Conservation (phyloP, 495 filamentous ascomycete species). For the Penicillium coffeae region DNA sequence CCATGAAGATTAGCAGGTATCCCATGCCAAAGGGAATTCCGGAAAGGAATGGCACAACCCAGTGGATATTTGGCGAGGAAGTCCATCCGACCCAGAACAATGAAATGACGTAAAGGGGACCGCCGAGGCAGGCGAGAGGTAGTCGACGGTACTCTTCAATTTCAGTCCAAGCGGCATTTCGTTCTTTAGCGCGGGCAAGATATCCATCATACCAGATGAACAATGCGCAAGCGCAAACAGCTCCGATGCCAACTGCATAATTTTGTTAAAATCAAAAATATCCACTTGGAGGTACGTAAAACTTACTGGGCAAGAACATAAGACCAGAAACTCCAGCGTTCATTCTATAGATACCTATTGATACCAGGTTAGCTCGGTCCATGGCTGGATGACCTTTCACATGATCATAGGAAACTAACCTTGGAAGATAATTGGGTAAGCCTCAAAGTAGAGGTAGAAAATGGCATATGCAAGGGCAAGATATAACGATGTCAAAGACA, state of each 20-base stretch:
- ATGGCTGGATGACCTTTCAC: not conserved
- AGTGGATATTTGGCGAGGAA: slow-evolving; percentile 32
- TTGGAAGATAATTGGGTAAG: slow-evolving; percentile 64
- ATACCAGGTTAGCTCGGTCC: not conserved
- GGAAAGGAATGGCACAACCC: slow-evolving; percentile 37
- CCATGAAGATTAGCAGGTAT: slow-evolving; percentile 44
- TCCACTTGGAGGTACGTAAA: not conserved
- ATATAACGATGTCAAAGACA: slow-evolving; percentile 65
- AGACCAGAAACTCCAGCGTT: slow-evolving; percentile 31
- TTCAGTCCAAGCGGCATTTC: slow-evolving; percentile 31
- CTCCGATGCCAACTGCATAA: slow-evolving; percentile 31
- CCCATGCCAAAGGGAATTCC: slow-evolving; percentile 40
- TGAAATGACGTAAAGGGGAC: slow-evolving; percentile 35
- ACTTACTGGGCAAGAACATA: slow-evolving; percentile 36
- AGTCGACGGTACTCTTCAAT: slow-evolving; percentile 40
- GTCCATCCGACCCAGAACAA: slow-evolving; percentile 42
- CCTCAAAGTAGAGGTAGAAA: slow-evolving; percentile 73
- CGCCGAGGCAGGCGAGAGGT: slow-evolving; percentile 39
- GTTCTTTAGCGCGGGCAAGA: slow-evolving; percentile 31
- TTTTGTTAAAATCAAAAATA: not conserved
- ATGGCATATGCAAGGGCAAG: slow-evolving; percentile 65
- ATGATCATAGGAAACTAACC: slow-evolving; percentile 13
- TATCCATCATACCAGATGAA: slow-evolving; percentile 41
- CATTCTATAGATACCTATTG: slow-evolving; percentile 33
- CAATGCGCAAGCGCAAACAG: slow-evolving; percentile 26